Evolutionary conservation across 345 rosid genomes (phyloP).

Genomic region (Citrus unshiu): DNA sequence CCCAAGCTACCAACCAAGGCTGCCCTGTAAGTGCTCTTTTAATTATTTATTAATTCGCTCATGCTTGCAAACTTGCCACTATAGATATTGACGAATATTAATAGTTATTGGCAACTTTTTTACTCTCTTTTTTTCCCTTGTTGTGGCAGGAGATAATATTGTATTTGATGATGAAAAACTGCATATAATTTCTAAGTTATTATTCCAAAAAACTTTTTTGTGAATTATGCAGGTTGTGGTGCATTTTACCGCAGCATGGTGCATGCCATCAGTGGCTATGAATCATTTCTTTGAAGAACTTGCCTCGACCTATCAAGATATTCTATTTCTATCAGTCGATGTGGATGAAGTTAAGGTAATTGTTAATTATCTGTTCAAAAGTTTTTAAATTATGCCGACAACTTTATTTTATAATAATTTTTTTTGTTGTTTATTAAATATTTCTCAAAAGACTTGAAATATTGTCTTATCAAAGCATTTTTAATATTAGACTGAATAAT

Average conservation of each 20-base stretch:
- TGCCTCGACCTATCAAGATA: conserved; percentile 25
- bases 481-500: too few relatives aligned
- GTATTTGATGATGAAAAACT: too few relatives aligned
- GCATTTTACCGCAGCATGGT: conserved; percentile 53
- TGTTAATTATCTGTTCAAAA: too few relatives aligned
- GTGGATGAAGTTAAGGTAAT: conserved; percentile 46
- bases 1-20: conserved; percentile 27
- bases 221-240: conserved; percentile 30
- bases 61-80: not conserved
- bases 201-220: not conserved
- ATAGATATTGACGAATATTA: not conserved
- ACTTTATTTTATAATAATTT: too few relatives aligned
- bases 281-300: conserved; percentile 34
- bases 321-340: conserved; percentile 39
- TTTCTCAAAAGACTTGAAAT: too few relatives aligned
- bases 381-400: too few relatives aligned
- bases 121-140: too few relatives aligned
- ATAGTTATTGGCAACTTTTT: too few relatives aligned
- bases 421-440: too few relatives aligned
- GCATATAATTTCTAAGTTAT: not conserved
- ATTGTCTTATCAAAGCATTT: too few relatives aligned
- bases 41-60: not conserved
- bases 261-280: conserved; percentile 51
- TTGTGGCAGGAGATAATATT: too few relatives aligned
- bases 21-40: conserved; percentile 26